Base-by-base conservation (phyloP, 23 red algal genomes). In the Rhodosorus marinus region DNA sequence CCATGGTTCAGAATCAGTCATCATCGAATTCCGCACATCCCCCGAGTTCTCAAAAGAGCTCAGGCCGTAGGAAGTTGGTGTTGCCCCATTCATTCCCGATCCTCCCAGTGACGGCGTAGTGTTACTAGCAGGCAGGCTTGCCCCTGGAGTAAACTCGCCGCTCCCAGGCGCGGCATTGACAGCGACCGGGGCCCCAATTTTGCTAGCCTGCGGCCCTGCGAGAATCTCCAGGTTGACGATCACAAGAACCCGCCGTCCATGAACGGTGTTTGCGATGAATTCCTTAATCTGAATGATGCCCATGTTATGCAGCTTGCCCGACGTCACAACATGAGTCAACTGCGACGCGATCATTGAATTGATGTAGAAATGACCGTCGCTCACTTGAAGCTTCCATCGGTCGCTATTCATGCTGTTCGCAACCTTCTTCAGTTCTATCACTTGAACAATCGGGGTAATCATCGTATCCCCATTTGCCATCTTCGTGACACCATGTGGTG, bases 311-410 rank as follows among this genome's bases (percentile, higher is more conserved):
- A 94, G 60, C 20, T 59, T 41, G 27, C 67, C 72, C 7, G 75
- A 63, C 8, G 52, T 49, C 28, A 94, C 80, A 28, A 82, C 59
- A 25, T 20, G 20, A 27, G 76, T 94, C 59, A 94, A 69, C 62
- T 94, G 87, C 1, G 87, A 64, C 0, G 75, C 72, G 22, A 82
- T 69, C 68, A 94, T 82, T 23, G 74, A 74, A 11, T 94, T 76
- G 48, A 70, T 71, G 51, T 81, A 77, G 50, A 62, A 61, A 8
- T 48, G 62, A 26, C 77, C 77, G 35, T 94, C 87, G 24, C 59
- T 70, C 21, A 94, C 43, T 17, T 60, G 42, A 47, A 82, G 58
- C 5, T 79, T 69, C 40, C 84, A 94, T 51, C 87, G 77, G 20
- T 68, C 42, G n/a, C 52, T 43, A 56, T 49, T 63, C 20, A 22